Conservation (phyloP, 202 grass and related monocot species). For the Saccharum hybrid region DNA sequence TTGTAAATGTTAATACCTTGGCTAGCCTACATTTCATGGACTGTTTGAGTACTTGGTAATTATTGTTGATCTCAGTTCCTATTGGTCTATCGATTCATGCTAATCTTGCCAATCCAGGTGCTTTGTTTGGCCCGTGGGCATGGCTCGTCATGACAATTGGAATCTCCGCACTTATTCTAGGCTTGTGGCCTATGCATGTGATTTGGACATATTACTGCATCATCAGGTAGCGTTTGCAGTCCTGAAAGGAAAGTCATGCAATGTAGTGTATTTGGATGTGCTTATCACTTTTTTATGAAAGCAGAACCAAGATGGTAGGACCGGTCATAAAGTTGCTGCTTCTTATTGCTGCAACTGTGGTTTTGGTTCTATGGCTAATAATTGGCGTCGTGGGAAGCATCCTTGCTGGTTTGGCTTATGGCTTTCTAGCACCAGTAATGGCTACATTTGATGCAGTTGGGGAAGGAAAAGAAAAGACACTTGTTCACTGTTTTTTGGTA, state of each 20-base stretch:
- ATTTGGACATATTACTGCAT: slow-evolving; percentile 95
- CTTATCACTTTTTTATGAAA: slow-evolving; percentile 52
- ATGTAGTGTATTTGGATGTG: slow-evolving; percentile 39
- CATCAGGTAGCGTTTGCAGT: slow-evolving; percentile 60
- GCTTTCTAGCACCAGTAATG: slow-evolving; percentile 84
- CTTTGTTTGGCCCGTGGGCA: slow-evolving; percentile 70
- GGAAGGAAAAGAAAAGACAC: slow-evolving; percentile 74
- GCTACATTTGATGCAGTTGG: slow-evolving; percentile 93
- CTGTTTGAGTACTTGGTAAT: background rate
- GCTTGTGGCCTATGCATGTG: slow-evolving; percentile 81
- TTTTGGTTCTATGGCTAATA: slow-evolving; percentile 71
- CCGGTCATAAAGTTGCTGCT: slow-evolving; percentile 76
- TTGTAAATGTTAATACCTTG: slow-evolving; percentile 2
- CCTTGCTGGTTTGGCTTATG: slow-evolving; percentile 65
- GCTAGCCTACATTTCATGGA: too few relatives aligned
- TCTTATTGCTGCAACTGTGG: slow-evolving; percentile 48
- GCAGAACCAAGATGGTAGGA: slow-evolving; percentile 81
- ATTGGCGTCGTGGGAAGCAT: slow-evolving; percentile 65
- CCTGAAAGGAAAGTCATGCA: slow-evolving; percentile 1
- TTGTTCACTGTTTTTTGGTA: slow-evolving; percentile 87
- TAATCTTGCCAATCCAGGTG: slow-evolving; percentile 55
- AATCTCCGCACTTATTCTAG: slow-evolving; percentile 71
- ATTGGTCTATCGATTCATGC: background rate
- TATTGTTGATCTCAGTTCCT: background rate
- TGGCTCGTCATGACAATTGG: slow-evolving; percentile 79